phyloP scores from a whole-genome alignment of 495 filamentous ascomycete species.

The Diplogelasinospora grovesii region DNA sequence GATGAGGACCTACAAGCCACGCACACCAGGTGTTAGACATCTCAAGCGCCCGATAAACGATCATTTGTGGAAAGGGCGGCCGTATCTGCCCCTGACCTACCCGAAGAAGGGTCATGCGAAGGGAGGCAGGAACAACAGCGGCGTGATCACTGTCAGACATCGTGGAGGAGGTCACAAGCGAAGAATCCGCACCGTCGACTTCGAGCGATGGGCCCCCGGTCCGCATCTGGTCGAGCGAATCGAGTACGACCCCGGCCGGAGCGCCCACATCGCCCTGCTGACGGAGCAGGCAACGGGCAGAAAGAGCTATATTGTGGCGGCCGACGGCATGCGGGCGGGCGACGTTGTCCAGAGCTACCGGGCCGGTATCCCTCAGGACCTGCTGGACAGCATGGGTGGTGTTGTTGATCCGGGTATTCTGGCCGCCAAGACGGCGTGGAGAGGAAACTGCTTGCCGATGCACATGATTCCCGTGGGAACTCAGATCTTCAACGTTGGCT shows the following conservation, averaged over 20 bases:
- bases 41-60: conserved; percentile 88
- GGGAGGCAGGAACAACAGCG: conserved; percentile 85
- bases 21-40: conserved; percentile 90
- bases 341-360: conserved; percentile 89
- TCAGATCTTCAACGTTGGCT: conserved; percentile 83
- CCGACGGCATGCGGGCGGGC: conserved; percentile 87
- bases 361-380: conserved; percentile 73
- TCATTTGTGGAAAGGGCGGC: conserved; percentile 89
- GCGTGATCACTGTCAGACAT: conserved; percentile 80
- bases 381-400: conserved; percentile 87
- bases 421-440: conserved; percentile 85
- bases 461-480: conserved; percentile 92
- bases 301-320: conserved; percentile 85
- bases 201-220: conserved; percentile 65
- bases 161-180: conserved; percentile 85
- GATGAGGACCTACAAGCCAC: conserved; percentile 84
- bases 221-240: conserved; percentile 86
- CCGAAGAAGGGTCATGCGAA: conserved; percentile 85
- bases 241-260: conserved; percentile 90
- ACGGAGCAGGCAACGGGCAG: conserved; percentile 58
- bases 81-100: conserved; percentile 74
- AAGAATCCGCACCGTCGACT: conserved; percentile 86
- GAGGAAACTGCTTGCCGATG: conserved; percentile 90
- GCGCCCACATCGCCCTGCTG: conserved; percentile 85
- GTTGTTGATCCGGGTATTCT: conserved; percentile 87